These are phyloP conservation scores for Sugiyamaella chiloensis DNA, from an alignment of 805 yeast species.

Conservation along the genomic window DNA sequence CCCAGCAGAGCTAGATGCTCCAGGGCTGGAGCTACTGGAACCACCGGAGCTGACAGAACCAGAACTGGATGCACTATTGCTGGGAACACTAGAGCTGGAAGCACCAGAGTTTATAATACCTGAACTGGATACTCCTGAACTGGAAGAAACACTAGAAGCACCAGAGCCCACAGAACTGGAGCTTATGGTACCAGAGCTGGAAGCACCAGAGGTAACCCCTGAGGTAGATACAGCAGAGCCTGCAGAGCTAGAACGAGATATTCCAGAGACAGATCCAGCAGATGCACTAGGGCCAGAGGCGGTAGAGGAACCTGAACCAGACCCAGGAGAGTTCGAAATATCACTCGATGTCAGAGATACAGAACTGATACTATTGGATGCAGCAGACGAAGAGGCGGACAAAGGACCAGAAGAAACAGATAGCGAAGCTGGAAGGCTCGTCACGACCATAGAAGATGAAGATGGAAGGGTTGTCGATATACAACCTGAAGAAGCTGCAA, in stretches of 20 bases:
- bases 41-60: not conserved
- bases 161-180: not conserved
- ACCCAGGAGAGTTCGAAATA: not conserved
- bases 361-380: not conserved
- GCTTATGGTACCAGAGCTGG: too few species aligned
- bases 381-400: not conserved
- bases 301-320: not conserved
- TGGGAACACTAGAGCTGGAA: not conserved
- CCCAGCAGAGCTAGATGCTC: constrained; percentile 1
- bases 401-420: not conserved
- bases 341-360: not conserved
- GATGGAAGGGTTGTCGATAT: too few species aligned
- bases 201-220: not conserved
- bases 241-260: constrained; percentile 3
- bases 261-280: too few species aligned
- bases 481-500: not conserved
- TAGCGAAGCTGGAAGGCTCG: not conserved
- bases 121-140: not conserved
- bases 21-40: not conserved
- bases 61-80: not conserved
- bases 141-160: not conserved
- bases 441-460: not conserved
- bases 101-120: not conserved
- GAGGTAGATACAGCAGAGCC: not conserved
- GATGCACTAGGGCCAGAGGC: too few species aligned